Percentiles rank a stretch among this genome's conserved stretches.
Conservation (phyloP, 2,329 filamentous ascomycete genomes). For the Hymenoscyphus repandus region DNA sequence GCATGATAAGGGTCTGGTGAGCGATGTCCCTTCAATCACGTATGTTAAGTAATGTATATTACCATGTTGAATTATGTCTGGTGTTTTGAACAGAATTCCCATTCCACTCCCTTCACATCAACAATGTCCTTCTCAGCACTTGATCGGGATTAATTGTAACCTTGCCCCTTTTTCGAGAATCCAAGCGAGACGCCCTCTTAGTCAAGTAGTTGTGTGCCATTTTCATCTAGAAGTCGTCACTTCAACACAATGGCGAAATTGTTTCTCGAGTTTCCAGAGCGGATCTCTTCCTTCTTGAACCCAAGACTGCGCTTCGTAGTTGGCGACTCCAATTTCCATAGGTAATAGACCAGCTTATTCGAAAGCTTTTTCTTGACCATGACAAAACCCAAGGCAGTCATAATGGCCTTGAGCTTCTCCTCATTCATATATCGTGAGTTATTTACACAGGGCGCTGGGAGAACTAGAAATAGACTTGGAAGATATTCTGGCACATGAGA, state of each 20-base stretch:
- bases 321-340: constrained; percentile 56
- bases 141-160: constrained; percentile 15
- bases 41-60: too few species aligned
- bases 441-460: constrained; percentile 79
- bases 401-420: constrained; percentile 61
- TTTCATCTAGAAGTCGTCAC: constrained; percentile 13
- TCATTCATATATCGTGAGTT: constrained; percentile 91
- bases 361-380: constrained; percentile 65
- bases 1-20: too few species aligned
- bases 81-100: not conserved
- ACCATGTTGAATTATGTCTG: too few species aligned
- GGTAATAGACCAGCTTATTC: constrained; percentile 78
- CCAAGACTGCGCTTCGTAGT: constrained; percentile 25
- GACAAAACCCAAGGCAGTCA: constrained; percentile 70
- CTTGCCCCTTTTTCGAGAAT: not conserved
- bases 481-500: constrained; percentile 36
- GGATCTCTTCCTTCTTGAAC: constrained; percentile 71
- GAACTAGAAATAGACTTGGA: constrained; percentile 78
- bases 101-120: not conserved
- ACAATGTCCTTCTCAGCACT: constrained; percentile 14
- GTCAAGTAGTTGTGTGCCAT: too few species aligned
- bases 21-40: too few species aligned
- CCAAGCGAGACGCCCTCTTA: not conserved
- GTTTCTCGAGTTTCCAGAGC: constrained; percentile 71
- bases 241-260: constrained; percentile 80